Percentiles rank a stretch among this genome's conserved stretches.
Evolutionary conservation across 1,284 basidiomycete genomes (phyloP).

Genomic region (Malassezia restricta): DNA sequence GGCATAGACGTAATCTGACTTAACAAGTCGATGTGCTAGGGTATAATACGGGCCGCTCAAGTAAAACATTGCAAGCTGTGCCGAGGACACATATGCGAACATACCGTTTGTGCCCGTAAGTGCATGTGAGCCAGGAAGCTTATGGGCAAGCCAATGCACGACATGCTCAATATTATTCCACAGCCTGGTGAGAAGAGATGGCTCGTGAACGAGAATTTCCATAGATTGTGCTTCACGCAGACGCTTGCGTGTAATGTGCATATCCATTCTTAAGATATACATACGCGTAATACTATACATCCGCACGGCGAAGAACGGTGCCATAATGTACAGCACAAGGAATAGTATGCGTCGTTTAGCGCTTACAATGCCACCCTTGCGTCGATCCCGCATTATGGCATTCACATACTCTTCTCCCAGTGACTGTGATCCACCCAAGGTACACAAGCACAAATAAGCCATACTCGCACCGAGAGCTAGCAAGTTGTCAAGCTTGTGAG

Average conservation of each 20-base stretch:
- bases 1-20: conserved; percentile 36
- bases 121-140: conserved; percentile 37
- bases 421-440: conserved; percentile 43
- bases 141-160: conserved; percentile 16
- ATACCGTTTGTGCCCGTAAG: conserved; percentile 29
- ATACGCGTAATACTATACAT: conserved; percentile 22
- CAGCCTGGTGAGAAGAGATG: background rate
- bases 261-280: conserved; percentile 1
- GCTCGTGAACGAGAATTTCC: background rate
- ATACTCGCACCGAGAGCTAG: conserved; percentile 31
- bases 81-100: conserved; percentile 30
- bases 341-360: conserved; percentile 28
- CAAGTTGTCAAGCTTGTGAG: conserved; percentile 31
- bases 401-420: conserved; percentile 48
- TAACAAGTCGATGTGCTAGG: conserved; percentile 39
- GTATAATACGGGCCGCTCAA: conserved; percentile 46
- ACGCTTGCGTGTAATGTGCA: conserved; percentile 10
- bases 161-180: background rate
- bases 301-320: conserved; percentile 32
- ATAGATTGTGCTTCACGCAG: conserved; percentile 8
- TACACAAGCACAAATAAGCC: conserved; percentile 43
- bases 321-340: conserved; percentile 35
- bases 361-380: conserved; percentile 28
- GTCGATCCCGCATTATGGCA: conserved; percentile 39
- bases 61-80: conserved; percentile 47